phyloP scores from a whole-genome alignment of 495 filamentous ascomycete species.

The Penicillium canariense region DNA sequence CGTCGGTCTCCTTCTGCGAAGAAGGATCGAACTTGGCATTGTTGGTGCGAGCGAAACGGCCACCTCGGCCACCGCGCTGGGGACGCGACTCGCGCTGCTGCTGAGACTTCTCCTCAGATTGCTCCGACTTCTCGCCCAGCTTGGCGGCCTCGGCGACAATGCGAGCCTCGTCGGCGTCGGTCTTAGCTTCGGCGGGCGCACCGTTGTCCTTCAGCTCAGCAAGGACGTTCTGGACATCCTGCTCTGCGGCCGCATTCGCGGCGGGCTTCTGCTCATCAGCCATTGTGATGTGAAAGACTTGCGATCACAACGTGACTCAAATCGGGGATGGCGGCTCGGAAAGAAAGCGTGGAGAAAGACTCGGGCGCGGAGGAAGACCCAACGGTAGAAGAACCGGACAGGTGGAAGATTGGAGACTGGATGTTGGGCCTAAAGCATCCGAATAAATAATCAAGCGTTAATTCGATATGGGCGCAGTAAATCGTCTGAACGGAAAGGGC shows the following conservation, averaged over 20 bases:
- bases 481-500: slow-evolving; percentile 8
- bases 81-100: slow-evolving; percentile 26
- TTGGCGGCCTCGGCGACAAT: slow-evolving; percentile 46
- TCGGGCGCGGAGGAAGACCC: neutral
- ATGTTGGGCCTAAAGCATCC: neutral
- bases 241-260: slow-evolving; percentile 41
- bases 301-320: slow-evolving; percentile 3
- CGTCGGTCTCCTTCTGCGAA: slow-evolving; percentile 59
- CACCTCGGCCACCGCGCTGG: slow-evolving; percentile 18
- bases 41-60: slow-evolving; percentile 25
- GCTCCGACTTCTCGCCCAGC: slow-evolving; percentile 44
- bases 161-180: slow-evolving; percentile 42
- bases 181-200: slow-evolving; percentile 19
- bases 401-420: neutral
- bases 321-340: slow-evolving; percentile 3
- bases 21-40: slow-evolving; percentile 66
- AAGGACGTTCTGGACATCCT: slow-evolving; percentile 49
- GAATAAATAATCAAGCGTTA: neutral
- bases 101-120: slow-evolving; percentile 34
- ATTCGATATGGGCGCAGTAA: neutral
- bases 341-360: neutral
- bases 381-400: neutral
- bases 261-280: slow-evolving; percentile 43
- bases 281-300: slow-evolving; percentile 27
- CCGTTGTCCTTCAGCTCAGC: slow-evolving; percentile 44